Evolutionary conservation across 2,329 filamentous ascomycete genomes (phyloP).

Genomic region (Fusarium falciforme): DNA sequence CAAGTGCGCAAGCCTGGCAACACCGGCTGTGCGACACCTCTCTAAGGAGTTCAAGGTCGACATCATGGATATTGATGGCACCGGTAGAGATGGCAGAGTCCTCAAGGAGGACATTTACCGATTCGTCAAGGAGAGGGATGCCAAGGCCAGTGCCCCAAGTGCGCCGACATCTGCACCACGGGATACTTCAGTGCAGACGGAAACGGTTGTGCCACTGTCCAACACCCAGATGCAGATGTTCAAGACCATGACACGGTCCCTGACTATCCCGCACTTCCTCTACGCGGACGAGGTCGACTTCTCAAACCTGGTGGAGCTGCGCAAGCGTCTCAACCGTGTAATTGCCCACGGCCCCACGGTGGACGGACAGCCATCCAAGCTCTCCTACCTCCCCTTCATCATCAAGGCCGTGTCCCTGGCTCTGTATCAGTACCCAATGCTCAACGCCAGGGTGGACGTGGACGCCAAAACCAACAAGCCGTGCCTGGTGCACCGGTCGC

Average conservation of each 20-base stretch:
- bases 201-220: conserved; percentile 77
- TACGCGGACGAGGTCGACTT: conserved; percentile 93
- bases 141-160: conserved; percentile 42
- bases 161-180: conserved; percentile 30
- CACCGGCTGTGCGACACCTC: conserved; percentile 90
- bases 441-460: conserved; percentile 86
- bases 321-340: conserved; percentile 78
- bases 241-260: conserved; percentile 93
- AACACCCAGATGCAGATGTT: conserved; percentile 93
- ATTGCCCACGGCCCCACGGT: conserved; percentile 59
- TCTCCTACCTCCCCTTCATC: conserved; percentile 94
- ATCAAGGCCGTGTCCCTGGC: conserved; percentile 94
- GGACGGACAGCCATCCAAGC: conserved; percentile 66
- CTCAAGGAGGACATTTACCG: conserved; percentile 90
- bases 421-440: conserved; percentile 82
- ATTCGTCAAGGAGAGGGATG: conserved; percentile 69
- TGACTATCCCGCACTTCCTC: conserved; percentile 93
- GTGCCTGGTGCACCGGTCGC: conserved; percentile 78
- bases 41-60: conserved; percentile 83
- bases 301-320: conserved; percentile 77
- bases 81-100: conserved; percentile 90
- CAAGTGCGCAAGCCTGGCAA: conserved; percentile 81
- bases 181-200: conserved; percentile 65
- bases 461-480: conserved; percentile 71
- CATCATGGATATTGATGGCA: conserved; percentile 83